A percentile compares a stretch with the other conserved stretches of the same genome.
Evolutionary conservation across 257 asterid species (phyloP).

Genomic region (Nicotiana undulata): DNA sequence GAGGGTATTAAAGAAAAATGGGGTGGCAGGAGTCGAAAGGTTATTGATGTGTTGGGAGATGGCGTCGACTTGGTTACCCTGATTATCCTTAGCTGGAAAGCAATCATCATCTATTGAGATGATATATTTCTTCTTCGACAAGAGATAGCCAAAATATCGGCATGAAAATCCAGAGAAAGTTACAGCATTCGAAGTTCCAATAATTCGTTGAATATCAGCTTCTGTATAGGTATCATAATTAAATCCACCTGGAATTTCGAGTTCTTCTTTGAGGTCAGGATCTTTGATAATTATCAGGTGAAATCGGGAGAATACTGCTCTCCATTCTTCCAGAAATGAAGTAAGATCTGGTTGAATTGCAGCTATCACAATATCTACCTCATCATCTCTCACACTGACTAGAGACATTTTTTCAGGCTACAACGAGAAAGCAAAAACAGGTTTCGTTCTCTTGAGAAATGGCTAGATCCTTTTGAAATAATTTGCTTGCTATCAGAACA

Average conservation of each 20-base stretch:
- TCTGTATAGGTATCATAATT: constrained; percentile 44
- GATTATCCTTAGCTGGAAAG: constrained; percentile 55
- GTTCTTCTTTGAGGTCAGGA: constrained; percentile 70
- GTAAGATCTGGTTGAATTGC: constrained; percentile 71
- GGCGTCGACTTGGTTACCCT: constrained; percentile 41
- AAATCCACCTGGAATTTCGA: constrained; percentile 63
- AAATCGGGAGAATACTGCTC: constrained; percentile 62
- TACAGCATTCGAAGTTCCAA: constrained; percentile 40
- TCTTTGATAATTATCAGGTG: constrained; percentile 80
- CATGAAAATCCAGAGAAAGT: constrained; percentile 77
- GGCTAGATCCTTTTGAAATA: not conserved
- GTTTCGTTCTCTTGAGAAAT: not conserved
- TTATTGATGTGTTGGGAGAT: constrained; percentile 63
- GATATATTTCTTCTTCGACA: constrained; percentile 63
- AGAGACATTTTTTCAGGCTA: constrained; percentile 15
- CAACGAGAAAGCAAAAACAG: not conserved
- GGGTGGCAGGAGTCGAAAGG: constrained; percentile 81
- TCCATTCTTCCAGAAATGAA: constrained; percentile 80
- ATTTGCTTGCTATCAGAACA: constrained; percentile 5
- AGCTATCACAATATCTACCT: constrained; percentile 34
- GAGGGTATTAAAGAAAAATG: constrained; percentile 85
- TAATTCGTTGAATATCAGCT: constrained; percentile 52
- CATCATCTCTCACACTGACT: constrained; percentile 25
- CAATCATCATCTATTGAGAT: constrained; percentile 84
- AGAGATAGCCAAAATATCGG: constrained; percentile 83